Percentiles rank a stretch among this genome's conserved stretches.
Evolutionary conservation across 169 alveolate species (phyloP).

Genomic region (Plasmodium berghei): DNA sequence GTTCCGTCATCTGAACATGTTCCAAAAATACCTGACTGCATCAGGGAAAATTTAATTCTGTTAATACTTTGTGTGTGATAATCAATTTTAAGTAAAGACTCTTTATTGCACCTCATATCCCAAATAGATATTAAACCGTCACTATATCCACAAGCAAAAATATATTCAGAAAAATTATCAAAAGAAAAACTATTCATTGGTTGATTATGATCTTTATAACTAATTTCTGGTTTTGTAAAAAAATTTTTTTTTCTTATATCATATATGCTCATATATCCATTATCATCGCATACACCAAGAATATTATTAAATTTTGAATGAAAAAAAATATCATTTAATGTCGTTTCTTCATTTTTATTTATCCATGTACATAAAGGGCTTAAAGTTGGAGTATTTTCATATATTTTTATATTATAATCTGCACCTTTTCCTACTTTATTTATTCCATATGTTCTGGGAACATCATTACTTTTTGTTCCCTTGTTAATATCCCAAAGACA

Average conservation of each 20-base stretch:
- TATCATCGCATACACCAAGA: conserved; percentile 59
- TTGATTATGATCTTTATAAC: conserved; percentile 51
- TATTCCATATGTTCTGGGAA: conserved; percentile 75
- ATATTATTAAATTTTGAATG: conserved; percentile 72
- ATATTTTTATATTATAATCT: conserved; percentile 44
- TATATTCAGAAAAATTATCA: conserved; percentile 77
- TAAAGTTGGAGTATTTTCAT: conserved; percentile 53
- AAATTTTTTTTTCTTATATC: conserved; percentile 46
- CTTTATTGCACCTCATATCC: conserved; percentile 79
- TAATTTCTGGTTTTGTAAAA: conserved; percentile 46
- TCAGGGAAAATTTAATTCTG: conserved; percentile 81
- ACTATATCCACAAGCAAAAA: conserved; percentile 78
- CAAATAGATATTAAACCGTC: conserved; percentile 80
- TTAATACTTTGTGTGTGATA: conserved; percentile 83
- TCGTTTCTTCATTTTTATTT: conserved; percentile 31
- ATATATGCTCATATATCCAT: conserved; percentile 63
- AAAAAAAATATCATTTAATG: conserved; percentile 65
- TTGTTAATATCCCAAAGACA: conserved; percentile 93
- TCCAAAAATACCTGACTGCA: conserved; percentile 83
- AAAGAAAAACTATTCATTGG: conserved; percentile 76
- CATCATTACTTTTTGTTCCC: conserved; percentile 57
- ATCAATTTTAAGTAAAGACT: conserved; percentile 65
- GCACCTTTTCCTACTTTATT: conserved; percentile 55
- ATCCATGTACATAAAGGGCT: conserved; percentile 56
- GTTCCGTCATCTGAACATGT: conserved; percentile 83